Evolutionary conservation across 2,329 filamentous ascomycete genomes (phyloP).

Genomic region (Aspergillus eucalypticola): DNA sequence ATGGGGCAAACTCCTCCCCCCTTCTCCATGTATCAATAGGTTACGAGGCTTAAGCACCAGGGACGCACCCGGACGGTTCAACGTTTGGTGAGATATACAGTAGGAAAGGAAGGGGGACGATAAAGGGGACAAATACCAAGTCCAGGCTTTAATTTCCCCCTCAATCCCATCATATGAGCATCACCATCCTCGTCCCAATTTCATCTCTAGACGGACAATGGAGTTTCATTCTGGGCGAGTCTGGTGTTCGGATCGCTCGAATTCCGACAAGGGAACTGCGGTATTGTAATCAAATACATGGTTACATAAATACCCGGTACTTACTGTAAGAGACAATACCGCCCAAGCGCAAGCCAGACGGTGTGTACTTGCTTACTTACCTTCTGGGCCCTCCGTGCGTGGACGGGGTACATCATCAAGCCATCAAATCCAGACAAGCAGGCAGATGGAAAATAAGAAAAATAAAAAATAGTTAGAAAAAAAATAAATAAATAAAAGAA

Average conservation of each 20-base stretch:
- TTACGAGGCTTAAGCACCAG: constrained; percentile 2
- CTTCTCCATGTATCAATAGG: background rate
- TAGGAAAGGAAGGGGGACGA: background rate
- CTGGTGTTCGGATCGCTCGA: constrained; percentile 7
- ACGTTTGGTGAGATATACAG: background rate
- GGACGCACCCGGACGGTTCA: background rate
- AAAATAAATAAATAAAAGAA: background rate
- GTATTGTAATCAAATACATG: background rate
- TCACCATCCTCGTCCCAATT: background rate
- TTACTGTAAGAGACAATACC: background rate
- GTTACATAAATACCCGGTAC: background rate
- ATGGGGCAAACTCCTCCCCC: background rate
- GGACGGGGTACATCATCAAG: background rate
- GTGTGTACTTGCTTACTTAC: background rate
- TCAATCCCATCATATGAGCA: background rate
- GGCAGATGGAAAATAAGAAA: background rate
- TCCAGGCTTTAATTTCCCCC: background rate
- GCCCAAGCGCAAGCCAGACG: background rate
- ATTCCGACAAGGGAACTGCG: constrained; percentile 4
- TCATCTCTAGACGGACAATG: background rate
- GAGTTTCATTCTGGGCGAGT: constrained; percentile 1
- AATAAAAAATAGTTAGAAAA: background rate
- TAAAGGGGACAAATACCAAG: background rate
- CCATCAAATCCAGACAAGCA: background rate
- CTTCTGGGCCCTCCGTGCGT: background rate